Evolutionary conservation across 495 filamentous ascomycete species (phyloP), one percentile per base, ranked within the genome.

Genomic region (Neurospora sp.): DNA sequence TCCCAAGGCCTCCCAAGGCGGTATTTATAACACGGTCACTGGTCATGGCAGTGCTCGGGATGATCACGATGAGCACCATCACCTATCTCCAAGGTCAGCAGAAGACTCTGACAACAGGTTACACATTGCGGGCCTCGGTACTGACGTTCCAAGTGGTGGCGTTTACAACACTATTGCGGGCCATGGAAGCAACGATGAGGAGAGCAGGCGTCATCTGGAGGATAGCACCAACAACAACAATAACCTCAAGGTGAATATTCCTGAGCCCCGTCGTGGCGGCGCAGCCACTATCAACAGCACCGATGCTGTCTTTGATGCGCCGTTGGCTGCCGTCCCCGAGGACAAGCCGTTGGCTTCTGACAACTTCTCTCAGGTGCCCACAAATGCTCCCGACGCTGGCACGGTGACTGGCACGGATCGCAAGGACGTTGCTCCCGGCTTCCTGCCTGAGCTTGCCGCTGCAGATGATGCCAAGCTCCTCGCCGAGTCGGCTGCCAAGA

Each of bases 41-140:
- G 83, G 83, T 18, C 83, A 85, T 41, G 83, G 83, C 6, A 85
- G 83, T 71, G 48, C 81, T 62, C 75, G 77, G 9, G 80, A 81
- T 62, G 77, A 77, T 70, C 77, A 82, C 39, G 76, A 71, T 0
- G 76, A 83, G 27, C 82, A 83, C 69, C 78, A 80, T 35, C 59
- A 74, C 69, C 8, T 78, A 31, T 74, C 73, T 8, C 44, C 73
- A 44, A 73, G 72, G 73, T 78, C 79, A 73, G 69, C 72, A 37
- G 27, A 66, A 35, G 37, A 16, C 16, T 41, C 76, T 11, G 72
- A 18, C 54, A 14, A 72, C 27, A 72, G 39, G 40, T 76, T 78
- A 18, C 75, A 78, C 38, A 73, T 82, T 40, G 37, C 71, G 10
- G 75, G 76, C n/a, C 69, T 72, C 8, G 40, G 71, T 5, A 39